phyloP scores from a whole-genome alignment of 129 eudicot species.

The Silybum marianum region DNA sequence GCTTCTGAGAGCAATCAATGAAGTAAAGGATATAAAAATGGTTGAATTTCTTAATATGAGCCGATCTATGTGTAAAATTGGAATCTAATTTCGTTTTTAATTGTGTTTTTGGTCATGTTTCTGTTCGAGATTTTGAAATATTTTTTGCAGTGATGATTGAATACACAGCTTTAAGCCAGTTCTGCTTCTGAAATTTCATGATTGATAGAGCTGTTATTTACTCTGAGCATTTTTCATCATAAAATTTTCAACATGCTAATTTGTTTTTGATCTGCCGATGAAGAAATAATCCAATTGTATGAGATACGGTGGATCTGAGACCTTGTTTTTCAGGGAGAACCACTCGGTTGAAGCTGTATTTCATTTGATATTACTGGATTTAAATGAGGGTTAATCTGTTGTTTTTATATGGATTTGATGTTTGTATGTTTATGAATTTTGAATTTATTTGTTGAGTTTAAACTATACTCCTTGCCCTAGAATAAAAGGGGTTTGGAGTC shows the following conservation, averaged over 20 bases:
- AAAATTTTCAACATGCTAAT: background rate
- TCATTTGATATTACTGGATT: background rate
- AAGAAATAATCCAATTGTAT: background rate
- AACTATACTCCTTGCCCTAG: background rate
- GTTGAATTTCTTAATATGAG: slow-evolving; percentile 89
- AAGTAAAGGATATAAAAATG: slow-evolving; percentile 42
- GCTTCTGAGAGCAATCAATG: slow-evolving; percentile 37
- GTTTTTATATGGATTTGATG: background rate
- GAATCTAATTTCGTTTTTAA: no score
- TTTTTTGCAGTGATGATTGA: background rate
- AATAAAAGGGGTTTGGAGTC: background rate
- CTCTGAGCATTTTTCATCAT: slow-evolving; percentile 57
- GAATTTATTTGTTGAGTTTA: background rate
- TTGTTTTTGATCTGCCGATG: background rate
- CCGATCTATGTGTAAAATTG: slow-evolving; percentile 15
- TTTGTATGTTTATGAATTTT: background rate
- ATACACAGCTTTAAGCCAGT: slow-evolving; percentile 80
- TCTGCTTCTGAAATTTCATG: slow-evolving; percentile 94
- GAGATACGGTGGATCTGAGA: background rate
- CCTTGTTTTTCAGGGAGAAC: slow-evolving; percentile 4
- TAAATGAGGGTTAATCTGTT: background rate
- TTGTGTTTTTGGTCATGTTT: background rate
- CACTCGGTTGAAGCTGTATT: background rate
- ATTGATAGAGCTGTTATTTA: slow-evolving; percentile 74
- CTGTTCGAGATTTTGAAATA: background rate